Evolutionary conservation across 1,284 basidiomycete genomes (phyloP), one percentile per base, ranked within the genome.

Genomic region (Apiotrichum laibachii): DNA sequence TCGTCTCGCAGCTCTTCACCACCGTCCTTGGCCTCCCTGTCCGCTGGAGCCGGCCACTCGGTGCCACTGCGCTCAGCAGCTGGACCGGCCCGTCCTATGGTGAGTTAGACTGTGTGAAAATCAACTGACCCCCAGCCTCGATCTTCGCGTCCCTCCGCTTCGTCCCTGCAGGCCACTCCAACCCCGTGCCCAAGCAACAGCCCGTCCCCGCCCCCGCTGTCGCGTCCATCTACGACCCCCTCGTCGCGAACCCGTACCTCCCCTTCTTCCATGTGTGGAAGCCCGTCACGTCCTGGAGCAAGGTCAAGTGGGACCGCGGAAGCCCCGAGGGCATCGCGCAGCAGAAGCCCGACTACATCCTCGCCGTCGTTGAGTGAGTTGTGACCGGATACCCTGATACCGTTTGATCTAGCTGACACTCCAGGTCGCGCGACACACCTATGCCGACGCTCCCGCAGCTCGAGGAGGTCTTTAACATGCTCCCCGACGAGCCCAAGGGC

Each of bases 181-280:
- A 60, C 9, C 46, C 58, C 1, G 46, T 52, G 2, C 52, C 21
- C 86, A 70, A 69, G 81, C 61, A 56, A 72, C 73, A 8, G 6
- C 34, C 49, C 2, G 47, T 54, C 34, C 22, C 56, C 16, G 37
- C 70, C 66, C 43, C 61, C 53, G 33, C 40, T 49, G 39, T 22
- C 19, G 31, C 40, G 50, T 43, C 64, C 45, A 45, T 60, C 57
- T 72, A 72, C 56, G 58, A 60, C 19, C 46, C 61, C n/a, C 63
- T 77, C 2, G 62, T 56, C 49, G 57, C 67, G 2, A 86, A 88
- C 19, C 88, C 88, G 0, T 96, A 93, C 75, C 81, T 85, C 52
- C 83, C 89, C 21, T 97, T 96, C 80, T 99, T 84, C 78, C 88
- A 97, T 72, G 82, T 94, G 5, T 97, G 95, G 82, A 95, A 96